A percentile compares a stretch with the other conserved stretches of the same genome.
Evolutionary conservation across 106 monocot species (phyloP).

Genomic region (Dendrobium catenatum): DNA sequence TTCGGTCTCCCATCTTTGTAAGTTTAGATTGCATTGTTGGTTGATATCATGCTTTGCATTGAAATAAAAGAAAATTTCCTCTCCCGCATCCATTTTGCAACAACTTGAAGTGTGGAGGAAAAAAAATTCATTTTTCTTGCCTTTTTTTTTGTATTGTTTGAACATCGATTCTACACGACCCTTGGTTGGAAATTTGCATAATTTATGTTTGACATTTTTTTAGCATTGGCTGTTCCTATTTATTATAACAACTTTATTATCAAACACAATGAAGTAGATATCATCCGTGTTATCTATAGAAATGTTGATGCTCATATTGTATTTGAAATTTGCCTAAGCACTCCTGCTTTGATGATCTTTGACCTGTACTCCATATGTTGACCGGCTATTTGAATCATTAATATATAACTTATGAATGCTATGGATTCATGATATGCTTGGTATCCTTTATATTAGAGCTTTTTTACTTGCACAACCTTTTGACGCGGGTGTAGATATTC

Average conservation of each 20-base stretch:
- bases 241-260: background rate
- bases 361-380: no score
- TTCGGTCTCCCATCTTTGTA: slow-evolving; percentile 83
- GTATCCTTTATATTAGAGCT: no score
- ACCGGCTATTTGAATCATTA: background rate
- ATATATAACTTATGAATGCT: background rate
- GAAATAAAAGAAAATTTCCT: background rate
- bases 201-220: background rate
- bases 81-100: background rate
- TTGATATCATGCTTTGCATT: background rate
- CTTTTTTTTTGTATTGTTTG: background rate
- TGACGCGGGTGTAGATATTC: no score
- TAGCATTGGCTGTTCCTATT: background rate
- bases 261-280: background rate
- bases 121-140: background rate
- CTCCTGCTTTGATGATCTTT: background rate
- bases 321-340: background rate
- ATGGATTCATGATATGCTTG: no score
- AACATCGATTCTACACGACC: background rate
- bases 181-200: background rate
- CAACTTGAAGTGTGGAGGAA: background rate
- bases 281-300: background rate
- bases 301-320: background rate
- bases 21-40: slow-evolving; percentile 21
- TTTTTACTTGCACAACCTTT: no score